Percentiles rank a stretch among this genome's conserved stretches.
phyloP scores from a whole-genome alignment of 2,329 filamentous ascomycete species.

The Botrytis sinoallii region DNA sequence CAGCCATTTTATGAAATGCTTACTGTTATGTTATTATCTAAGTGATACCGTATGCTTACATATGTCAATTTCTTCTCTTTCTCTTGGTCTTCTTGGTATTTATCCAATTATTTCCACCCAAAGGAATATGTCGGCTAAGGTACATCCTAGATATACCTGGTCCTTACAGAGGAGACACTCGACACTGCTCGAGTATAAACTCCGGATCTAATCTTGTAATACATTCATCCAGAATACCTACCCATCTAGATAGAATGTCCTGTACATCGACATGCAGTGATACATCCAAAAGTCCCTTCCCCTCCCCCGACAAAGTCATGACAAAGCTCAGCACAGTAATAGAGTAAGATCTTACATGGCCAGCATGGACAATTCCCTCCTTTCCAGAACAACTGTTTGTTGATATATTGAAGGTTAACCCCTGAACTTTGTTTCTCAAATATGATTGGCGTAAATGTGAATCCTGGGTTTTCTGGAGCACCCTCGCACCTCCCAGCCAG shows the following conservation, averaged over 20 bases:
- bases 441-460: neutral
- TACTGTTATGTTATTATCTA: neutral
- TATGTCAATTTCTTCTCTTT: neutral
- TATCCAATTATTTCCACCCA: neutral
- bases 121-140: neutral
- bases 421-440: neutral
- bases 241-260: neutral
- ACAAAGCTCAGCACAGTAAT: neutral
- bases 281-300: neutral
- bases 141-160: neutral
- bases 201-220: neutral
- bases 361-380: neutral
- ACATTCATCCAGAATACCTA: neutral
- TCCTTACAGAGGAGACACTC: neutral
- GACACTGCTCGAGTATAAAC: neutral
- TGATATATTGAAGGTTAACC: constrained; percentile 9
- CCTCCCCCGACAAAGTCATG: neutral
- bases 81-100: neutral
- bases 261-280: neutral
- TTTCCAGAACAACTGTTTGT: neutral
- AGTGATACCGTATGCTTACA: neutral
- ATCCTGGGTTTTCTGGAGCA: constrained; percentile 3
- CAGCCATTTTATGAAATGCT: constrained; percentile 6
- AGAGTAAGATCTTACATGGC: neutral
- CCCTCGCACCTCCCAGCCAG: neutral